A percentile compares a stretch with the other conserved stretches of the same genome.
Evolutionary conservation across 768 basidiomycete genomes (phyloP).

Genomic region (Agrocybe praecox): DNA sequence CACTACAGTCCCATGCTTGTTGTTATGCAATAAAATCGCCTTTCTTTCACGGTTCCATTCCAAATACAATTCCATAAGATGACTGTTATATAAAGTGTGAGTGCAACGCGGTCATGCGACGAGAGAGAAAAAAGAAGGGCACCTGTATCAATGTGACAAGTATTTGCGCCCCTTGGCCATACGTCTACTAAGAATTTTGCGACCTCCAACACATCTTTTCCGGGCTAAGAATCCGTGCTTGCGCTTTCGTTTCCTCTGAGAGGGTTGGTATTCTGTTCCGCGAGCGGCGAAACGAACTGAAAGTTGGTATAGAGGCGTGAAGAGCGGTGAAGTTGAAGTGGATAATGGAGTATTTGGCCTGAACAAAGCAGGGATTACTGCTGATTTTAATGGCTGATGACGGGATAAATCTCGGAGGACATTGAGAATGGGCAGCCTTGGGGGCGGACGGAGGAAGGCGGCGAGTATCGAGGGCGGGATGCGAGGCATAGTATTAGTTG

Average conservation of each 20-base stretch:
- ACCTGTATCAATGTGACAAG: conserved; percentile 65
- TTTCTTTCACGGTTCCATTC: not conserved
- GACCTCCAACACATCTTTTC: conserved; percentile 66
- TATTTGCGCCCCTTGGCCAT: conserved; percentile 76
- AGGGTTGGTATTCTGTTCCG: conserved; percentile 97
- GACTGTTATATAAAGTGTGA: too few relatives aligned
- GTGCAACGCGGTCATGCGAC: not conserved
- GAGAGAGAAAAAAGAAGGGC: not conserved
- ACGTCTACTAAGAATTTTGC: conserved; percentile 72
- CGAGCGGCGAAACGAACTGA: conserved; percentile 68
- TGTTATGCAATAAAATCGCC: conserved; percentile 13
- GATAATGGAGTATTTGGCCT: conserved; percentile 19
- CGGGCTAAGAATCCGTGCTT: conserved; percentile 90
- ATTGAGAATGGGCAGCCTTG: conserved; percentile 24
- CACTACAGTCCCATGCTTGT: conserved; percentile 16
- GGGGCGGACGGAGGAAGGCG: conserved; percentile 35
- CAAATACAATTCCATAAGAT: not conserved
- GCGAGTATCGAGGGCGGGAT: conserved; percentile 39
- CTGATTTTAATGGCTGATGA: conserved; percentile 12
- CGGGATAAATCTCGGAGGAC: conserved; percentile 15
- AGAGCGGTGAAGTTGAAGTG: conserved; percentile 32
- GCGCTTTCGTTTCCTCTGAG: conserved; percentile 89
- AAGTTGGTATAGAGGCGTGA: conserved; percentile 39
- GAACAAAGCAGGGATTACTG: conserved; percentile 22
- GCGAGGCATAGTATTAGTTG: conserved; percentile 48